A percentile compares a stretch with the other conserved stretches of the same genome.
Evolutionary conservation across 805 yeast genomes (phyloP).

Genomic region (Zygosaccharomyces gambellarensis): DNA sequence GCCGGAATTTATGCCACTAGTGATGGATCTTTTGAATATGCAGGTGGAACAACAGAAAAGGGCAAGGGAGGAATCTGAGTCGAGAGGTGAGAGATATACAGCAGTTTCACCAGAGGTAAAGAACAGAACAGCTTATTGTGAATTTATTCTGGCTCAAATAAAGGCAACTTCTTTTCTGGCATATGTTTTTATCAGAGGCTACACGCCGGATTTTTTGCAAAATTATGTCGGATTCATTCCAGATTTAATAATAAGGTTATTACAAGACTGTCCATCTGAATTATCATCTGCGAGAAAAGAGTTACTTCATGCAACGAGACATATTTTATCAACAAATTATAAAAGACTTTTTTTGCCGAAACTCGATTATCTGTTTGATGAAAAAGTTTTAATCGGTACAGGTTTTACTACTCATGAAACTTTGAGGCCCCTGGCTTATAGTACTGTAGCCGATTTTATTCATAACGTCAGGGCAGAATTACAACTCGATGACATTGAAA

Average conservation of each 20-base stretch:
- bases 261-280: conserved; percentile 95
- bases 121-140: conserved; percentile 77
- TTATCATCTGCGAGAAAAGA: conserved; percentile 89
- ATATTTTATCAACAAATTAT: conserved; percentile 87
- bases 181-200: conserved; percentile 81
- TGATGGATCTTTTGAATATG: conserved; percentile 64
- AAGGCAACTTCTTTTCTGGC: conserved; percentile 95
- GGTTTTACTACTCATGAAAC: conserved; percentile 90
- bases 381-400: conserved; percentile 80
- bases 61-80: conserved; percentile 55
- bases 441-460: conserved; percentile 91
- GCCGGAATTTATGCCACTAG: conserved; percentile 74
- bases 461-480: conserved; percentile 86
- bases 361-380: conserved; percentile 79
- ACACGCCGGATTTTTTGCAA: conserved; percentile 59
- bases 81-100: conserved; percentile 55
- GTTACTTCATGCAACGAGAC: conserved; percentile 87
- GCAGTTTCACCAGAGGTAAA: conserved; percentile 70
- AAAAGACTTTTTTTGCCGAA: conserved; percentile 78
- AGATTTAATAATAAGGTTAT: conserved; percentile 72
- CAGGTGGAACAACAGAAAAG: conserved; percentile 79
- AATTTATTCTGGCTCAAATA: conserved; percentile 87
- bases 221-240: conserved; percentile 66
- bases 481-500: conserved; percentile 77
- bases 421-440: conserved; percentile 86